phyloP scores from a whole-genome alignment of 257 asterid genomes.

The Solanum clarkiae region DNA sequence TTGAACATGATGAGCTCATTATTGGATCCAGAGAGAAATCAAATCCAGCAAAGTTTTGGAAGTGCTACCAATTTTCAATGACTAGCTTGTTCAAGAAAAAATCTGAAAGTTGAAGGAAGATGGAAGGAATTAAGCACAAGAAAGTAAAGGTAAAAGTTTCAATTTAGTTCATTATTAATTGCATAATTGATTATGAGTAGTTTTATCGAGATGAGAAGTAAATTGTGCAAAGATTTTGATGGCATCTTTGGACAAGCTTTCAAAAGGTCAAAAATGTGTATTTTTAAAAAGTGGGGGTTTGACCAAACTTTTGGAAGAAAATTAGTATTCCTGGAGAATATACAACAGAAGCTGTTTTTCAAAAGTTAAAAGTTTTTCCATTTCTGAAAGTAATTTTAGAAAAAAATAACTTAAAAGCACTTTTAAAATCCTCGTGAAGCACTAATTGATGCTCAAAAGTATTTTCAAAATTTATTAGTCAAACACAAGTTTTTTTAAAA shows the following conservation, averaged over 20 bases:
- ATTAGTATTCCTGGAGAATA: no score
- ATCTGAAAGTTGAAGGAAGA: background rate
- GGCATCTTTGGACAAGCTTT: background rate
- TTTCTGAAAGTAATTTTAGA: no score
- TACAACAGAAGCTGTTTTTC: background rate
- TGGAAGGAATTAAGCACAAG: background rate
- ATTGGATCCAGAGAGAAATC: slow-evolving; percentile 21
- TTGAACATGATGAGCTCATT: slow-evolving; percentile 15
- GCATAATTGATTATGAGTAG: background rate
- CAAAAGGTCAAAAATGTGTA: fast-evolving
- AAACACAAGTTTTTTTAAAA: no score
- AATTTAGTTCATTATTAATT: background rate
- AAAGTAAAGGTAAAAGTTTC: slow-evolving; percentile 2
- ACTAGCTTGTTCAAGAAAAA: background rate
- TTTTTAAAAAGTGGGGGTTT: background rate
- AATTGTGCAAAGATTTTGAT: background rate
- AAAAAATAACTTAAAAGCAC: background rate
- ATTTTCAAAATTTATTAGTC: no score
- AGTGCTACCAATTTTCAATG: slow-evolving; percentile 27
- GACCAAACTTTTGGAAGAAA: background rate
- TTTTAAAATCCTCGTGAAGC: background rate
- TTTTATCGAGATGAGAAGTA: background rate
- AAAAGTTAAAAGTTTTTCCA: no score
- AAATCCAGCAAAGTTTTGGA: slow-evolving; percentile 30
- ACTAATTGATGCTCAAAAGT: no score